Evolutionary conservation across 768 basidiomycete genomes (phyloP), one percentile per base, ranked within the genome.

Genomic region (Boletus edulis): DNA sequence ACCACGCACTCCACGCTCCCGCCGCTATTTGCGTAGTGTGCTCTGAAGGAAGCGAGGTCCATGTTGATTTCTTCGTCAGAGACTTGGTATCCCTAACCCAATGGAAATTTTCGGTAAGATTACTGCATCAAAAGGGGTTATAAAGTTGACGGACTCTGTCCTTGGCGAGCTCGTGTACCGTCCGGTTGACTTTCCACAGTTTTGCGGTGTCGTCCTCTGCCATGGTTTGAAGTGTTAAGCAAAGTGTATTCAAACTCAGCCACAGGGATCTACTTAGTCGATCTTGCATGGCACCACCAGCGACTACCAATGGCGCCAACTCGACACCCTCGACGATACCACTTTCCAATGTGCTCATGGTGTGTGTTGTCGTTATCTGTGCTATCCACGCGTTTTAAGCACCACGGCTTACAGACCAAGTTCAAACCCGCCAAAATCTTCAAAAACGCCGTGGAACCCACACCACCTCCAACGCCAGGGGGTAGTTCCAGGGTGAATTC

Each of bases 141-240:
- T 53, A 32, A 59, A 52, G 52, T 51, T 55, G 54, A 64, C 59
- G 38, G 68, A 98, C 97, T 78, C 97, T 84, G 72, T 99, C 96
- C 70, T 86, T 84, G 59, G 95, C 92, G 49, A 99, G 85, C 74
- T 99, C 96, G 69, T 98, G 95, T 41, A 98, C 89, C 46, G 97
- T 98, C 64, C 92, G 77, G 73, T 94, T 94, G 59, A 98, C 94
- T 67, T 95, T 89, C 93, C 94, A 98, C 67, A 98, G 80, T 67
- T 86, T 86, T 55, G 94, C 89, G 57, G 86, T 82, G 71, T 92
- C 90, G 74, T 91, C 89, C 62, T 90, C 87, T 60, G 79, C 75
- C 86, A 90, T 88, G 63, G 72, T 66, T 67, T 62, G 45, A 43
- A 51, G 49, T 54, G 71, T 4, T 4, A 65, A 17, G 38, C 14